Evolutionary conservation across 1,284 basidiomycete genomes (phyloP), one percentile per base, ranked within the genome.

Genomic region (Cryptococcus wingfieldii): DNA sequence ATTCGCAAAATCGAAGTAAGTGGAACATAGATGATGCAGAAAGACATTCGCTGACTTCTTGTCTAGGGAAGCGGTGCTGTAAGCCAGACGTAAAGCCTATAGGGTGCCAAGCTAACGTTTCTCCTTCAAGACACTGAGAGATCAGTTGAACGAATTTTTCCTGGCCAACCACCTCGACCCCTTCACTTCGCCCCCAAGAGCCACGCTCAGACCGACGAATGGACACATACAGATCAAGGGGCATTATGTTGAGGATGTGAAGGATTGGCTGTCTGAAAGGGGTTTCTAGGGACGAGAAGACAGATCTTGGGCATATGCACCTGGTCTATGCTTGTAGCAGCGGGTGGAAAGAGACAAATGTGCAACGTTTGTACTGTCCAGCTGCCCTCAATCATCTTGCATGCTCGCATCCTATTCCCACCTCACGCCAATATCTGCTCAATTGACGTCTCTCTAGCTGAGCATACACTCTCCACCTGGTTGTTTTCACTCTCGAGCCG

Each of bases 241-340:
- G 25, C 62, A 64, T 52, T 68, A 67, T 63, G 71, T 71, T 9
- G 60, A 55, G 4, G 68, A 73, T 59, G 58, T 71, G 50, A 73
- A 71, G 63, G 64, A 51, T 14, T 73, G 59, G 58, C 56, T 73
- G 46, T 65, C 68, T 50, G 61, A 58, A 16, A 54, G 61, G 52
- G 71, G 71, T 12, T 70, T 71, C 55, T 73, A 66, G 59, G 14
- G 14, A 5, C 10, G 31, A 34, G 10, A 34, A 34, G 31, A 34
- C 31, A 0, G 7, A 34, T 8, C 5, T 34, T 34, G 31, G 31
- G 31, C 31, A 34, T 34, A 34, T 34, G 31, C 6, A 34, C 31
- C 31, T 34, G 31, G 6, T 34, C 10, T 34, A 34, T 6, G 10
- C 31, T 34, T 10, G 6, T 34, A 6, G 6, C 7, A 34, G 31